phyloP scores from a whole-genome alignment of 2,329 filamentous ascomycete genomes.

The Talaromyces sp. region DNA sequence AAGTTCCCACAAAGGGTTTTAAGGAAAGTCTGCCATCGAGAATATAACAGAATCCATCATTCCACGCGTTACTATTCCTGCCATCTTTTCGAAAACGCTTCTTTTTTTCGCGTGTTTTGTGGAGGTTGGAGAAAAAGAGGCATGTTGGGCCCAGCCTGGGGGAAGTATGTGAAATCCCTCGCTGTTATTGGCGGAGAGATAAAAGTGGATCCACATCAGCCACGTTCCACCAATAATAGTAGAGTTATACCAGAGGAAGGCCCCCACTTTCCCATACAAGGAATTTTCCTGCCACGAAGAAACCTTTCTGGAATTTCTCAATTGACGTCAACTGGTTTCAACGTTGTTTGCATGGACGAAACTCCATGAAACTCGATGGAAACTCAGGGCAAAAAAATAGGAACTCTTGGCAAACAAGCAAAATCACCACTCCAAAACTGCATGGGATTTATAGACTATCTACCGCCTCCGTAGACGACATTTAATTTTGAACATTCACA shows the following conservation, averaged over 20 bases:
- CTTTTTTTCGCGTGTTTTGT: neutral
- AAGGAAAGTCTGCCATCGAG: neutral
- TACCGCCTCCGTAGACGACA: neutral
- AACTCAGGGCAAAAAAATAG: neutral
- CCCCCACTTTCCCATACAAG: neutral
- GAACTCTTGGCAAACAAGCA: no score
- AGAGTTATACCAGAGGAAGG: no score
- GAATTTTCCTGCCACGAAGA: neutral
- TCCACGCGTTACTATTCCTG: neutral
- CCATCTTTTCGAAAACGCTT: neutral
- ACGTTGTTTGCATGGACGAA: neutral
- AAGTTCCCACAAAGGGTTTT: neutral
- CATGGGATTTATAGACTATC: neutral
- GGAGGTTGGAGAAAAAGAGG: neutral
- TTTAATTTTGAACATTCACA: slow-evolving; percentile 1
- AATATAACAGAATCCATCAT: neutral
- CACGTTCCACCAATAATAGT: neutral
- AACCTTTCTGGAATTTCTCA: neutral
- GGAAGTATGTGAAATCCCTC: neutral
- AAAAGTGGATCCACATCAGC: neutral
- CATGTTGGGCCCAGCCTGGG: neutral
- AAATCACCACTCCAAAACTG: neutral
- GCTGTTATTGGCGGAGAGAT: neutral
- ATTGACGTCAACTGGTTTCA: neutral
- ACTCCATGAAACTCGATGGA: no score